Conservation (phyloP, 108 stramenopile species). For the Parmales sp. region DNA sequence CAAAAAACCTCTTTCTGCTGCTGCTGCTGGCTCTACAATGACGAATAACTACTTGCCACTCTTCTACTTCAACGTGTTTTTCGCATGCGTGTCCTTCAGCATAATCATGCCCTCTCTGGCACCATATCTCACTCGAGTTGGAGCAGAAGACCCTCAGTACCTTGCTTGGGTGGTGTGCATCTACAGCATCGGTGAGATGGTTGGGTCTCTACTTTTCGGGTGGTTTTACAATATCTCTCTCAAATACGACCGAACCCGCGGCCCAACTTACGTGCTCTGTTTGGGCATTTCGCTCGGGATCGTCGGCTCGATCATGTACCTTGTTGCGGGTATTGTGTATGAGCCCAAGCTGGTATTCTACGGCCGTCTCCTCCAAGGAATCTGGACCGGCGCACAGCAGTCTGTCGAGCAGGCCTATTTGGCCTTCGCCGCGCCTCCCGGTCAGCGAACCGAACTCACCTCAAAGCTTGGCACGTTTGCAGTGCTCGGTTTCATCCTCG, state of each 20-base stretch:
- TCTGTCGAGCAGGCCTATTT: conserved; percentile 30
- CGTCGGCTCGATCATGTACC: conserved; percentile 22
- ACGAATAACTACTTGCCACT: conserved; percentile 17
- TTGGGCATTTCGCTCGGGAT: conserved; percentile 12
- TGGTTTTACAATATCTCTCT: background rate
- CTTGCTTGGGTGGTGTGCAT: conserved; percentile 29
- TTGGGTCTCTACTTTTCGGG: conserved; percentile 1
- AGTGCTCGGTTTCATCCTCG: conserved; percentile 31
- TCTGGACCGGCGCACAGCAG: conserved; percentile 39
- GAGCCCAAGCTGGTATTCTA: background rate
- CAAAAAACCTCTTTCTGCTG: too few species aligned
- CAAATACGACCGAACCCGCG: background rate
- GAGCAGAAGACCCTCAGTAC: conserved; percentile 19
- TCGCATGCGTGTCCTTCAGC: conserved; percentile 29
- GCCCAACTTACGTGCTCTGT: conserved; percentile 17
- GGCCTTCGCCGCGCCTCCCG: background rate
- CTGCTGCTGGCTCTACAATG: too few species aligned
- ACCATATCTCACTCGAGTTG: conserved; percentile 24
- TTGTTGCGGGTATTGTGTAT: conserved; percentile 18
- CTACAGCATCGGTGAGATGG: conserved; percentile 26
- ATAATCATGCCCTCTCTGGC: conserved; percentile 31
- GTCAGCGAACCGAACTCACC: conserved; percentile 21
- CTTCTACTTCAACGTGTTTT: conserved; percentile 35
- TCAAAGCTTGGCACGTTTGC: conserved; percentile 26
- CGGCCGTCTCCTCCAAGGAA: conserved; percentile 10